A percentile compares a stretch with the other conserved stretches of the same genome.
These are phyloP conservation scores for Calycina herbarum DNA, from an alignment of 2,329 filamentous ascomycete species.

Conservation along the genomic window DNA sequence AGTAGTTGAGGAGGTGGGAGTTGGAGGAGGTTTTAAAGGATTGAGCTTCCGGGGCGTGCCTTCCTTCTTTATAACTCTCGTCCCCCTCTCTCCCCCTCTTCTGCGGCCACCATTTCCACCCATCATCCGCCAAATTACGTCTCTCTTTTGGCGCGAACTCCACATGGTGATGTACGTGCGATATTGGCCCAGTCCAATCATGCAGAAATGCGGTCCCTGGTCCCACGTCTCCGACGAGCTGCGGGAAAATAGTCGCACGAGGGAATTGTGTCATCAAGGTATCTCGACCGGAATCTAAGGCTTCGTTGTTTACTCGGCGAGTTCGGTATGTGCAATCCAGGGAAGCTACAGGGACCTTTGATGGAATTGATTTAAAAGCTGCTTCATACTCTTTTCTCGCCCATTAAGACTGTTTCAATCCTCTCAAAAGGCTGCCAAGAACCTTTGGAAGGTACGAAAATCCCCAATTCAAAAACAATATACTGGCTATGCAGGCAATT, in stretches of 20 bases:
- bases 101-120: background rate
- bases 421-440: background rate
- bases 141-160: background rate
- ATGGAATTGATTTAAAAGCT: no score
- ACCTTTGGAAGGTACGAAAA: background rate
- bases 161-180: background rate
- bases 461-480: background rate
- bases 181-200: slow-evolving; percentile 4
- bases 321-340: slow-evolving; percentile 2
- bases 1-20: background rate
- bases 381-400: background rate
- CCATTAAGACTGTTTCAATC: background rate
- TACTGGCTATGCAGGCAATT: background rate
- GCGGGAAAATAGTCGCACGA: background rate
- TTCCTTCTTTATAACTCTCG: background rate
- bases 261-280: background rate
- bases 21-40: background rate
- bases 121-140: background rate
- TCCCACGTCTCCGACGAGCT: slow-evolving; percentile 11
- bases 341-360: no score
- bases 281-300: background rate
- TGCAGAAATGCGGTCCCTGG: background rate
- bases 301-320: slow-evolving; percentile 1
- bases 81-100: background rate
- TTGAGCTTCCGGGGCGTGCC: background rate